Conservation (phyloP, 1,284 basidiomycete species). For the Boletus hoseneyae region DNA sequence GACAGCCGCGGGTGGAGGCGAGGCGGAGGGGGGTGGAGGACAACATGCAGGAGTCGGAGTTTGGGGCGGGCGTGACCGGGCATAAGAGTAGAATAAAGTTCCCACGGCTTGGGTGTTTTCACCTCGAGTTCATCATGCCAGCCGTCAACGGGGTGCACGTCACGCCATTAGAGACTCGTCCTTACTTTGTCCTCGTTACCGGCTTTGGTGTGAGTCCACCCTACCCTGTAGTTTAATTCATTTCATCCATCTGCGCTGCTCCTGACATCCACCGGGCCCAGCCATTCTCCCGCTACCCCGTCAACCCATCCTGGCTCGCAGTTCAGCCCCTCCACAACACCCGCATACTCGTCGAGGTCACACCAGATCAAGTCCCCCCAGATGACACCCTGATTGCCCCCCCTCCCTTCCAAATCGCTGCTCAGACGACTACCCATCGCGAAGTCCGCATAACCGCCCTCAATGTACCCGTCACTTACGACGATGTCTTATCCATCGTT, state of each 20-base stretch:
- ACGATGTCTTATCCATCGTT: constrained; percentile 53
- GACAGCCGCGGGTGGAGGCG: constrained; percentile 44
- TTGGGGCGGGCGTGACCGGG: constrained; percentile 17
- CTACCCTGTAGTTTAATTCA: constrained; percentile 21
- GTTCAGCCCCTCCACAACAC: constrained; percentile 54
- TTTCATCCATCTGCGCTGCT: constrained; percentile 8
- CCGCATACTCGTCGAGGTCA: constrained; percentile 42
- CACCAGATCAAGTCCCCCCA: constrained; percentile 10
- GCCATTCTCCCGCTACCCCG: constrained; percentile 53
- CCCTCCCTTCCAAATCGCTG: constrained; percentile 4
- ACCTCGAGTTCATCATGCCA: constrained; percentile 21
- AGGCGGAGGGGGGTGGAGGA: constrained; percentile 37
- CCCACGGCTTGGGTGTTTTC: constrained; percentile 5
- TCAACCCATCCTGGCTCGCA: constrained; percentile 65
- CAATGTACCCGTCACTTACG: constrained; percentile 60
- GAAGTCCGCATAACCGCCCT: constrained; percentile 60
- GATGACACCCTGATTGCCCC: constrained; percentile 9
- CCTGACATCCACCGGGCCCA: constrained; percentile 30
- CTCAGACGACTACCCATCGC: constrained; percentile 22
- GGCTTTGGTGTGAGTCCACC: constrained; percentile 55
- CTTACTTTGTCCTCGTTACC: constrained; percentile 50
- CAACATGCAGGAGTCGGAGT: constrained; percentile 30
- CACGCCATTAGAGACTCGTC: constrained; percentile 18
- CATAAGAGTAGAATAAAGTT: constrained; percentile 6
- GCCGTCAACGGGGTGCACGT: constrained; percentile 18